These are phyloP conservation scores for Pseudopithomyces chartarum DNA, from an alignment of 2,329 filamentous ascomycete genomes.

Conservation along the genomic window DNA sequence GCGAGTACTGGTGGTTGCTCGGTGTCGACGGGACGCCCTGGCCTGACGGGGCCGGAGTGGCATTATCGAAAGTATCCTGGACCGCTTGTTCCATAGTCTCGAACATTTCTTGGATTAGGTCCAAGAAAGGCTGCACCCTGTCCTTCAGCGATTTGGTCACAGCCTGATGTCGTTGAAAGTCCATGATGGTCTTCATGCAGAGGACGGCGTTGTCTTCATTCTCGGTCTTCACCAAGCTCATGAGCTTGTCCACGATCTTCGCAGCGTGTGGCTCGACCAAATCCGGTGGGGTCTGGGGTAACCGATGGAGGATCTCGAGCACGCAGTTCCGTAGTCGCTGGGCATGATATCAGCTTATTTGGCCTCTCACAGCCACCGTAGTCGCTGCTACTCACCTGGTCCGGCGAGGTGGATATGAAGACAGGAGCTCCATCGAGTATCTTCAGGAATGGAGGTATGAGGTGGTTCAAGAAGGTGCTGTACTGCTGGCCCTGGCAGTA, in stretches of 20 bases:
- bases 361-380: neutral
- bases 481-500: constrained; percentile 82
- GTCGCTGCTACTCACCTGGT: constrained; percentile 69
- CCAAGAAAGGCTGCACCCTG: constrained; percentile 87
- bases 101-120: constrained; percentile 93
- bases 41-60: constrained; percentile 59
- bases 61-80: constrained; percentile 89
- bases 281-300: constrained; percentile 76
- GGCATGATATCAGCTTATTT: constrained; percentile 40
- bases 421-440: constrained; percentile 85
- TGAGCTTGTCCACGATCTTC: constrained; percentile 87
- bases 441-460: constrained; percentile 87
- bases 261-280: constrained; percentile 85
- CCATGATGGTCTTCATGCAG: constrained; percentile 97
- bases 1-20: constrained; percentile 68
- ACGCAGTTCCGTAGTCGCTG: constrained; percentile 87
- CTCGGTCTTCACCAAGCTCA: constrained; percentile 85
- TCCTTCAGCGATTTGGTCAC: constrained; percentile 73
- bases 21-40: constrained; percentile 67
- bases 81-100: constrained; percentile 93
- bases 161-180: constrained; percentile 86
- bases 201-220: constrained; percentile 99
- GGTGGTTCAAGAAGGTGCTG: constrained; percentile 77
- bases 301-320: constrained; percentile 89
- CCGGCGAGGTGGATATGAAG: constrained; percentile 86